Percentiles rank a stretch among this genome's conserved stretches.
phyloP scores from a whole-genome alignment of 192 early-diverging fungal species.

The Ramicandelaber brevisporus region DNA sequence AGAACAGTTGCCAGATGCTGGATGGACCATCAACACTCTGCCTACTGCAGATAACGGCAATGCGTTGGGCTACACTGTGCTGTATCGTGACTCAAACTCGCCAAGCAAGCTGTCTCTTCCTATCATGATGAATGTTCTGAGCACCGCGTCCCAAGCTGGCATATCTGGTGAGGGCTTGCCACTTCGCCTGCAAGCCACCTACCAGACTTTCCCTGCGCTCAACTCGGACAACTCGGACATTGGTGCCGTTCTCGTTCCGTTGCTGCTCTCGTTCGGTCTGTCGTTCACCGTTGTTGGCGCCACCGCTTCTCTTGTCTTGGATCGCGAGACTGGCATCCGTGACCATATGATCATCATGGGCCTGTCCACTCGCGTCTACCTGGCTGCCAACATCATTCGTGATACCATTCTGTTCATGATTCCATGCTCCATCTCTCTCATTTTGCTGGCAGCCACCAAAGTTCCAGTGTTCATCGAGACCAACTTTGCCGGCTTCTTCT shows the following conservation, averaged over 20 bases:
- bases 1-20: no score
- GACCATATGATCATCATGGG: neutral
- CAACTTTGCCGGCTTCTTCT: neutral
- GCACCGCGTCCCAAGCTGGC: no score
- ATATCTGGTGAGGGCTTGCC: no score
- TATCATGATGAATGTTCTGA: no score
- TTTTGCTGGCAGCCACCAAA: neutral
- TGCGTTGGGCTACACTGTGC: no score
- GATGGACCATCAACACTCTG: no score
- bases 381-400: neutral
- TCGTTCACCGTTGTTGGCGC: neutral
- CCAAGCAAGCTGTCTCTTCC: no score
- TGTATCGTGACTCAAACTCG: no score
- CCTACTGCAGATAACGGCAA: no score
- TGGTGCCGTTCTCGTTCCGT: neutral
- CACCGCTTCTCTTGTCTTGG: neutral
- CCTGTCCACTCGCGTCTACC: neutral
- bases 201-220: neutral
- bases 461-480: neutral
- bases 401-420: neutral
- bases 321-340: conserved; percentile 1
- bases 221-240: neutral
- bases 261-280: conserved; percentile 1
- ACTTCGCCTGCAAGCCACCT: no score
- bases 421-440: neutral